phyloP scores from a whole-genome alignment of 148 eudicot genomes.

The Talinum fruticosum region DNA sequence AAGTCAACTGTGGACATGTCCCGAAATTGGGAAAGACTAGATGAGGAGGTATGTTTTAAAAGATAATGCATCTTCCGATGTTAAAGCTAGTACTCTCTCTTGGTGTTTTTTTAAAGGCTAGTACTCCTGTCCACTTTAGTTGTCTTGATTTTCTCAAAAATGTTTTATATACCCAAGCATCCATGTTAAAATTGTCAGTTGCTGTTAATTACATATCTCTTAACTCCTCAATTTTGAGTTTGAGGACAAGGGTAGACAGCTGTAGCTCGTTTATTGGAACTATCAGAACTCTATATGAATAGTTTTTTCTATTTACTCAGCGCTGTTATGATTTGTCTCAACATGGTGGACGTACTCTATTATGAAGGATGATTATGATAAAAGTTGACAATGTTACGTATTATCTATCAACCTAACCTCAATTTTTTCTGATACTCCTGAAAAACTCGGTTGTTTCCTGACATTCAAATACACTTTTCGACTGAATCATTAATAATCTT shows the following conservation, averaged over 20 bases:
- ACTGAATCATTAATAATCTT: neutral
- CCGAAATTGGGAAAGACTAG: slow-evolving; percentile 56
- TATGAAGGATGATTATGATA: neutral
- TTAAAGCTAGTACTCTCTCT: neutral
- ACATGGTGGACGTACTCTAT: neutral
- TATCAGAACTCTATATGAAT: neutral
- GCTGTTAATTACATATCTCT: neutral
- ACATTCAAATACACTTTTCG: neutral
- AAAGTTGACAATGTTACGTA: too few relatives aligned
- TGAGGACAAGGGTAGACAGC: neutral
- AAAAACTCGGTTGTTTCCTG: too few relatives aligned
- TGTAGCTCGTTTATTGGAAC: too few relatives aligned
- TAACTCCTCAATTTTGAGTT: neutral
- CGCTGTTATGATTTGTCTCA: neutral
- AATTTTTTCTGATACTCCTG: too few relatives aligned
- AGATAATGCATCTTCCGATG: neutral
- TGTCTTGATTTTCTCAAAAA: too few relatives aligned
- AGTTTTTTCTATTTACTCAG: neutral
- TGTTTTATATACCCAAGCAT: too few relatives aligned
- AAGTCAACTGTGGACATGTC: slow-evolving; percentile 65
- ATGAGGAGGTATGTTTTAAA: slow-evolving; percentile 53
- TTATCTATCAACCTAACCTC: too few relatives aligned
- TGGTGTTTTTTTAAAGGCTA: too few relatives aligned
- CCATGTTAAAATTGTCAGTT: too few relatives aligned
- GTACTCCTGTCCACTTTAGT: neutral